A percentile compares a stretch with the other conserved stretches of the same genome.
Conservation (phyloP, 208 protist species). For the Crithidia bombi region DNA sequence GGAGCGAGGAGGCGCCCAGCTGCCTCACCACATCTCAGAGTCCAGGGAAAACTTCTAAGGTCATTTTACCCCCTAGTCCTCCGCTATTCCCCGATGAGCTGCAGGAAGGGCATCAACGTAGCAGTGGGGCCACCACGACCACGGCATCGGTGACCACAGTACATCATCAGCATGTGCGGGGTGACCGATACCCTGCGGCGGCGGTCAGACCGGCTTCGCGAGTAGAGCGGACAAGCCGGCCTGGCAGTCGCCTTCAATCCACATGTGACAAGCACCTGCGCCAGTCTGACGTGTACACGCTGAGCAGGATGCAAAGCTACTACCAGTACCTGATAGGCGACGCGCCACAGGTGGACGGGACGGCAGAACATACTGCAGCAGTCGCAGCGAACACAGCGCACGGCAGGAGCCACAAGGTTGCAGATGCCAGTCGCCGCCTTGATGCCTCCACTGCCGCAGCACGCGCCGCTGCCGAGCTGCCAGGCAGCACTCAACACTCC, state of each 20-base stretch:
- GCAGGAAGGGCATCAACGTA: neutral
- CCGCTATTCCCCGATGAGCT: conserved; percentile 1
- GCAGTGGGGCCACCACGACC: neutral
- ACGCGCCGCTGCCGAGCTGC: too few relatives aligned
- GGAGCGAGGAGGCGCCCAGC: neutral
- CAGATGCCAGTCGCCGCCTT: too few relatives aligned
- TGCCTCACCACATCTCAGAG: too few relatives aligned
- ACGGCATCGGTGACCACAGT: neutral
- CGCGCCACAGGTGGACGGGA: neutral
- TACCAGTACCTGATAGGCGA: neutral
- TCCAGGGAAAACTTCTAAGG: neutral
- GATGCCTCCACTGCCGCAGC: too few relatives aligned
- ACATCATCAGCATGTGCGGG: too few relatives aligned
- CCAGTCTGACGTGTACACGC: neutral
- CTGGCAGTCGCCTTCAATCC: neutral
- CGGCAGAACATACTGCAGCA: too few relatives aligned
- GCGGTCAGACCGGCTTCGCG: neutral
- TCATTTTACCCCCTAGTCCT: conserved; percentile 3
- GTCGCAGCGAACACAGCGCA: too few relatives aligned
- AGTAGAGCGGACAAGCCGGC: neutral
- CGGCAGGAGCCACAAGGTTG: too few relatives aligned
- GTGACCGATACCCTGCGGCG: too few relatives aligned
- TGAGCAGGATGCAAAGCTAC: neutral
- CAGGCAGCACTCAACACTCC: too few relatives aligned
- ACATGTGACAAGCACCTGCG: neutral